Percentiles rank a stretch among this genome's conserved stretches.
Evolutionary conservation across 108 stramenopile genomes (phyloP).

Genomic region (Cylindrotheca fusiformis): DNA sequence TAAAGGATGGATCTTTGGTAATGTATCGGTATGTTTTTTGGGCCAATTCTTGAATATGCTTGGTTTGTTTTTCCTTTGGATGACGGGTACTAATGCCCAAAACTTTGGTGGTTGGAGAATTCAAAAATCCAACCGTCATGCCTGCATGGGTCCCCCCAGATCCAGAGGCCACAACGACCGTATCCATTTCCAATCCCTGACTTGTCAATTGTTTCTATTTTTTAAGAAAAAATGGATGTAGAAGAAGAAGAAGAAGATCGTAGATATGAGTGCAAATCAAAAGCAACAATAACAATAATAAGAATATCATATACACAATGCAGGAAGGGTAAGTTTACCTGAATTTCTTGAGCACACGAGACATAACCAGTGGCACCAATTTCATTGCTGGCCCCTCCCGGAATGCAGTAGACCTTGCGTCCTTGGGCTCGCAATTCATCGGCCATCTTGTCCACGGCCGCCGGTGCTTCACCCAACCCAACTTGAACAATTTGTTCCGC

Average conservation of each 20-base stretch:
- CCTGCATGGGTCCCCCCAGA: conserved; percentile 35
- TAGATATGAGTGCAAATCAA: background rate
- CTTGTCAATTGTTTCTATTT: conserved; percentile 1
- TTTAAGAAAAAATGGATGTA: conserved; percentile 9
- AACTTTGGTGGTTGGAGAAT: conserved; percentile 8
- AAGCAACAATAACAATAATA: background rate
- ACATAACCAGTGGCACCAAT: conserved; percentile 29
- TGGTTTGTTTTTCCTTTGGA: conserved; percentile 24
- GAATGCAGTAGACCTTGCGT: conserved; percentile 26
- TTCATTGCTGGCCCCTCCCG: conserved; percentile 30
- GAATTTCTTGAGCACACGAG: conserved; percentile 25
- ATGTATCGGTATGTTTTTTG: conserved; percentile 15
- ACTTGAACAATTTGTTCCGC: conserved; percentile 18
- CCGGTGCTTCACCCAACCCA: conserved; percentile 22
- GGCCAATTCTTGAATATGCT: conserved; percentile 21
- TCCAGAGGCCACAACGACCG: conserved; percentile 23
- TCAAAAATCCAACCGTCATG: conserved; percentile 18
- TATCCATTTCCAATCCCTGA: background rate
- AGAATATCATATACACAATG: background rate
- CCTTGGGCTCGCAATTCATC: conserved; percentile 25
- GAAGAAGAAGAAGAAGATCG: background rate
- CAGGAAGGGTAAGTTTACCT: conserved; percentile 15
- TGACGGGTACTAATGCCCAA: conserved; percentile 27
- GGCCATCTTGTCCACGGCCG: conserved; percentile 20
- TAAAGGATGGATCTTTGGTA: background rate